These are phyloP conservation scores for Paspalum notatum DNA, from an alignment of 176 grass and related monocot species.

Conservation along the genomic window DNA sequence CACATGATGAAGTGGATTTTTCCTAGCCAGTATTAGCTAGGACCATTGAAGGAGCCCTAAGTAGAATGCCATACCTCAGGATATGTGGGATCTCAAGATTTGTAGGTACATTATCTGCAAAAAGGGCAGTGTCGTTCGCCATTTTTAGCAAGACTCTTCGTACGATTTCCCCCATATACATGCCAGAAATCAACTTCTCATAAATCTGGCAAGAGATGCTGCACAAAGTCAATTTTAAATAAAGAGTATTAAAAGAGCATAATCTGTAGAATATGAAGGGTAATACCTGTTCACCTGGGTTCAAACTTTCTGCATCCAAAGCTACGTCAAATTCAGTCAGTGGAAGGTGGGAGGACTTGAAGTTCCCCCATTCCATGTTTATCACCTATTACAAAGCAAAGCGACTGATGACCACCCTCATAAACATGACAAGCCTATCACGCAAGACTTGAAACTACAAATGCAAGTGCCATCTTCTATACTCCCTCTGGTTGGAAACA, in stretches of 20 bases:
- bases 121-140: slow-evolving; percentile 61
- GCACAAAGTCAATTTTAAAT: neutral
- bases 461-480: neutral
- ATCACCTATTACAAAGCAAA: slow-evolving; percentile 56
- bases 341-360: slow-evolving; percentile 77
- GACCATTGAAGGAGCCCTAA: no score
- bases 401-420: neutral
- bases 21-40: no score
- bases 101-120: slow-evolving; percentile 54
- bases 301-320: slow-evolving; percentile 79
- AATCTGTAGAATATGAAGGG: neutral
- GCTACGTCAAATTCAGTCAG: slow-evolving; percentile 74
- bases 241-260: slow-evolving; percentile 6
- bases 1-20: no score
- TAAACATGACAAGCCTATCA: neutral
- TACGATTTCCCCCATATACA: slow-evolving; percentile 89
- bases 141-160: slow-evolving; percentile 71
- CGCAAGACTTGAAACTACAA: slow-evolving; percentile 13
- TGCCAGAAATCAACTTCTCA: slow-evolving; percentile 90
- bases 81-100: slow-evolving; percentile 67
- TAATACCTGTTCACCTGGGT: slow-evolving; percentile 81
- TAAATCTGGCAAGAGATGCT: slow-evolving; percentile 51
- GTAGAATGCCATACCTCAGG: slow-evolving; percentile 43
- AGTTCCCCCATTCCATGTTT: slow-evolving; percentile 91
- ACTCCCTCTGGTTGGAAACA: no score